Evolutionary conservation across 1,284 basidiomycete genomes (phyloP), one percentile per base, ranked within the genome.

Genomic region (Ceratobasidium sp.): DNA sequence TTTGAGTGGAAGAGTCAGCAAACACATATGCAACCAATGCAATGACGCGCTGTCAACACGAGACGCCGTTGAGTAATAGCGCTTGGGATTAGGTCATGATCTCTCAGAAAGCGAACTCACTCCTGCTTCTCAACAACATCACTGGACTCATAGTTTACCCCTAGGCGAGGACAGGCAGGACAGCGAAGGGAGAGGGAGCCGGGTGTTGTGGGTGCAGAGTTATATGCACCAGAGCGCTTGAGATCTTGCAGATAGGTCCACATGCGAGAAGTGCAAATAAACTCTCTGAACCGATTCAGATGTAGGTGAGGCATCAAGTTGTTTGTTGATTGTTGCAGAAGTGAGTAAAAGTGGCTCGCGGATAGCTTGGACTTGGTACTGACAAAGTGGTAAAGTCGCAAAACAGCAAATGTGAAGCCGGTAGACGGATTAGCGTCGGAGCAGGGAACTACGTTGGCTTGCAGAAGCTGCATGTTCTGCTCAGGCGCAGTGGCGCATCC

Each of bases 81-180:
- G n/a, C n/a, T n/a, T n/a, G n/a, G n/a, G n/a, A n/a, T n/a, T n/a
- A n/a, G n/a, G n/a, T n/a, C n/a, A n/a, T n/a, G n/a, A 13, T 6
- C 44, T 13, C 7, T 5, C 44, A 46, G 44, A 17, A 23, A 54
- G 10, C 23, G 23, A 3, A 61, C 59, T 42, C 40, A 62, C 61
- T 62, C 61, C 44, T 42, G 20, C 6, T 26, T 40, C 6, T 10
- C 3, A 9, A 9, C 38, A 2, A 62, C 28, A 38, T 67, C 44
- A 17, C 23, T n/a, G n/a, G n/a, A 7, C 33, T 33, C 10, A 20
- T 52, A 28, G 28, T 68, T 68, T 1, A 68, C 4, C 1, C 66
- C 66, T 17, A 20, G 48, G 1, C 13, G 46, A 7, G 66, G 66
- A 28, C 66, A 68, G 2, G 48, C 66, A 33, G 66, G 66, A 23